These are phyloP conservation scores for Leptographium wingfieldii DNA, from an alignment of 2,329 filamentous ascomycete species.

Conservation along the genomic window DNA sequence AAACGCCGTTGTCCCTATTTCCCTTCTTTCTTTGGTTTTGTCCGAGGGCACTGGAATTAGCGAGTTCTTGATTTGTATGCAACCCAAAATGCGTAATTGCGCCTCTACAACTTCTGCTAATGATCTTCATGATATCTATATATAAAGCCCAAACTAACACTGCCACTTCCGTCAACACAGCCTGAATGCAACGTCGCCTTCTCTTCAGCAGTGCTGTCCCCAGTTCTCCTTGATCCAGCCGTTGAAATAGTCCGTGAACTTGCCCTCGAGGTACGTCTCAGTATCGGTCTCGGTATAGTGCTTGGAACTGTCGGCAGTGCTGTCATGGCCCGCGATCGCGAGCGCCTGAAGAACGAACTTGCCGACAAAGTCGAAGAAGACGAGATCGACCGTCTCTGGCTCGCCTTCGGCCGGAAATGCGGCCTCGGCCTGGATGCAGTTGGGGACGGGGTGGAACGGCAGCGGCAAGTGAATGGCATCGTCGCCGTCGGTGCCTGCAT, in stretches of 20 bases:
- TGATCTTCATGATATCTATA: not conserved
- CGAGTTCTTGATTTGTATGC: not conserved
- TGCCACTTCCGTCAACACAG: not conserved
- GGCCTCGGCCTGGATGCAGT: conserved; percentile 63
- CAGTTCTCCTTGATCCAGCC: conserved; percentile 49
- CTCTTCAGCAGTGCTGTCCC: conserved; percentile 31
- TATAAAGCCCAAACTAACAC: not conserved
- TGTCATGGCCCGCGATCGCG: conserved; percentile 28
- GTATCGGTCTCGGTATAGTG: conserved; percentile 37
- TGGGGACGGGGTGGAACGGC: conserved; percentile 65
- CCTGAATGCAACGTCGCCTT: not conserved
- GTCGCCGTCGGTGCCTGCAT: conserved; percentile 72
- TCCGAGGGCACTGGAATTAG: not conserved
- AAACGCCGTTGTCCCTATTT: not conserved
- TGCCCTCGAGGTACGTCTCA: conserved; percentile 37
- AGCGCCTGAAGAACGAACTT: conserved; percentile 68
- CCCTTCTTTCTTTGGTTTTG: not conserved
- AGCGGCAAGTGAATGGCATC: conserved; percentile 74
- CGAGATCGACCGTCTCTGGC: conserved; percentile 68
- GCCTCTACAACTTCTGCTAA: not conserved
- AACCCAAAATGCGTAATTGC: no score
- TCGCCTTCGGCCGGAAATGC: conserved; percentile 37
- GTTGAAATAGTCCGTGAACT: conserved; percentile 41
- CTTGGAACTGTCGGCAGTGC: not conserved
- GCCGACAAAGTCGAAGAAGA: conserved; percentile 87